Evolutionary conservation across 768 basidiomycete genomes (phyloP), one percentile per base, ranked within the genome.

Genomic region (Pleurotus cornucopiae): DNA sequence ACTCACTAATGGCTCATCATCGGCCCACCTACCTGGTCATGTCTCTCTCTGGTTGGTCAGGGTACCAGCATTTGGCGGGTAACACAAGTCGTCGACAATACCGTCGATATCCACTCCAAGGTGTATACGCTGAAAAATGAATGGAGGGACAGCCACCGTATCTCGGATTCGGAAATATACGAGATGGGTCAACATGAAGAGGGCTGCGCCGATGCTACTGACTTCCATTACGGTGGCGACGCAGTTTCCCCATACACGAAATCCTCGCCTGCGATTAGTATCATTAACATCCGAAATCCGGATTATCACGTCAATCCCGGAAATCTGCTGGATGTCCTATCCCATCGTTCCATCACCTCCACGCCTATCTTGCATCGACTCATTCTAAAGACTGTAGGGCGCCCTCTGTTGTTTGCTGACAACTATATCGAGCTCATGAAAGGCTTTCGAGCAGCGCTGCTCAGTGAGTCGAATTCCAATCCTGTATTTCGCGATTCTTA

Each of bases 381-480:
- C 39, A 41, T 57, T 26, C 49, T 65, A 6, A 20, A 45, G 11
- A 62, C 57, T 46, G 40, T 52, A 23, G 64, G 63, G 23, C 57
- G 60, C 2, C 54, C 64, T 20, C 39, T 65, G 18, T 62, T 59
- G 61, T 60, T 62, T 38, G 60, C 52, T 55, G 47, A 14, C 11
- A 57, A 59, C 41, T 57, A 64, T 52, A 52, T 54, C 21, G 61
- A 64, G 11, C 45, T 62, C 20, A 56, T 64, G 18, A 38, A 43
- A 38, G 61, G 55, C 18, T 52, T 64, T 13, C 52, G 60, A 20
- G 61, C 52, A 44, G 61, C 61, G 16, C 46, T 62, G 46, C 37
- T 54, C 26, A 59, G 61, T 61, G 18, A n/a, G 49, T 47, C 41
- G 41, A 14, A 4, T n/a, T n/a, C 12, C 41, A 14, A 14, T 14